Percentiles rank a stretch among this genome's conserved stretches.
Evolutionary conservation across 1,139 yeast species (phyloP).

Genomic region (Yamadazyma songkhlaensis): DNA sequence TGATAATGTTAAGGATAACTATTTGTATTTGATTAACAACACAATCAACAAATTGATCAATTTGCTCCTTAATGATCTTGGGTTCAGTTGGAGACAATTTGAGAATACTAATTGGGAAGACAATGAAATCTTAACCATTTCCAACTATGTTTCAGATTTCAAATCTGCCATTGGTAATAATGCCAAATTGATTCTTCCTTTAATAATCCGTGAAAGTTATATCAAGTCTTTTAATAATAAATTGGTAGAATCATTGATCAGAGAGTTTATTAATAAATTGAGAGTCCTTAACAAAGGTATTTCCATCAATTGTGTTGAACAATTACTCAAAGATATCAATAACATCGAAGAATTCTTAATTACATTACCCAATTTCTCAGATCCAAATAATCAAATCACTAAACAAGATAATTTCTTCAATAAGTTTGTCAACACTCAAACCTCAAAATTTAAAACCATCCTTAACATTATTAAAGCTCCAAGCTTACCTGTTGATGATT

Average conservation of each 20-base stretch:
- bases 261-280: conserved; percentile 57
- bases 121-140: conserved; percentile 59
- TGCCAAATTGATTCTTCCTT: conserved; percentile 50
- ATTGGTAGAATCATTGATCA: conserved; percentile 62
- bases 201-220: conserved; percentile 69
- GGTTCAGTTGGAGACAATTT: conserved; percentile 83
- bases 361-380: conserved; percentile 47
- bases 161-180: conserved; percentile 45
- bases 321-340: conserved; percentile 69
- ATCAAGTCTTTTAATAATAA: conserved; percentile 74
- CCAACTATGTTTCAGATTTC: conserved; percentile 64
- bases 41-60: conserved; percentile 56
- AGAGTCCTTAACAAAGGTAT: conserved; percentile 55
- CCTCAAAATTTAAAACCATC: conserved; percentile 56
- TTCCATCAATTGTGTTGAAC: conserved; percentile 72
- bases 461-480: conserved; percentile 67
- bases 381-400: conserved; percentile 21
- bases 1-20: conserved; percentile 54
- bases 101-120: conserved; percentile 71
- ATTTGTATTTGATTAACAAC: conserved; percentile 55
- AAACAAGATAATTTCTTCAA: conserved; percentile 27
- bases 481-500: conserved; percentile 57
- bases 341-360: conserved; percentile 56
- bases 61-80: conserved; percentile 61
- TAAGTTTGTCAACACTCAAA: conserved; percentile 48